Evolutionary conservation across 805 yeast genomes (phyloP).

Genomic region (Starmerella gropengiesseri): DNA sequence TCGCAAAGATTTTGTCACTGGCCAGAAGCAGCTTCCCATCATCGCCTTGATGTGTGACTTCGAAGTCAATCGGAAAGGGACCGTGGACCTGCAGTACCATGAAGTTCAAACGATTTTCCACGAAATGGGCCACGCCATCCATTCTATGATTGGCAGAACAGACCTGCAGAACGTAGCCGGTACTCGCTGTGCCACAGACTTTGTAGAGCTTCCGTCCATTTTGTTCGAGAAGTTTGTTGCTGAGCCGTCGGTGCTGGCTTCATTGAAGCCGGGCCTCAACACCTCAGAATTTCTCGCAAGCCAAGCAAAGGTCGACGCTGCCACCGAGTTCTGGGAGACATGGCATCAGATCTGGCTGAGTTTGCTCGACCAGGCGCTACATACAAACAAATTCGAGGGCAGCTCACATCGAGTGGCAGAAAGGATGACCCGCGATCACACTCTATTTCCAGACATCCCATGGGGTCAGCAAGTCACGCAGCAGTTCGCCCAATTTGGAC

Average conservation of each 20-base stretch:
- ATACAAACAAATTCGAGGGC: constrained; percentile 33
- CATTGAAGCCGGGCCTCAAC: constrained; percentile 15
- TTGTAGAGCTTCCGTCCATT: constrained; percentile 94
- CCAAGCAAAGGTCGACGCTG: constrained; percentile 14
- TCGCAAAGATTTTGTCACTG: constrained; percentile 41
- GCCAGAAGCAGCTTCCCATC: constrained; percentile 66
- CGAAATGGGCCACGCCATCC: constrained; percentile 99
- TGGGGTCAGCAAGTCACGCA: constrained; percentile 38
- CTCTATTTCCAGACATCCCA: constrained; percentile 50
- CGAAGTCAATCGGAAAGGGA: constrained; percentile 22
- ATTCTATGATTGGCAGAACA: constrained; percentile 91
- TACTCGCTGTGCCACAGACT: constrained; percentile 90
- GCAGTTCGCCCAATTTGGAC: constrained; percentile 94
- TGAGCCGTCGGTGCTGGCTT: constrained; percentile 61
- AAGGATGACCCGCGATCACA: constrained; percentile 45
- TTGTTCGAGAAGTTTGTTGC: constrained; percentile 87
- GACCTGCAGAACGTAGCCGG: constrained; percentile 85
- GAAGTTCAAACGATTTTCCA: constrained; percentile 94
- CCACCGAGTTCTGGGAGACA: constrained; percentile 55
- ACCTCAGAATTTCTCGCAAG: constrained; percentile 8
- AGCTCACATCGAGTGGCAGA: constrained; percentile 42
- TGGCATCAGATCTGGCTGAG: constrained; percentile 88
- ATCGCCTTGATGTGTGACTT: constrained; percentile 85
- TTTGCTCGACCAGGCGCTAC: constrained; percentile 70
- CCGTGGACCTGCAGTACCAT: constrained; percentile 42